Conservation (phyloP, 148 eudicot genomes). For the Dianthus caryophyllus region DNA sequence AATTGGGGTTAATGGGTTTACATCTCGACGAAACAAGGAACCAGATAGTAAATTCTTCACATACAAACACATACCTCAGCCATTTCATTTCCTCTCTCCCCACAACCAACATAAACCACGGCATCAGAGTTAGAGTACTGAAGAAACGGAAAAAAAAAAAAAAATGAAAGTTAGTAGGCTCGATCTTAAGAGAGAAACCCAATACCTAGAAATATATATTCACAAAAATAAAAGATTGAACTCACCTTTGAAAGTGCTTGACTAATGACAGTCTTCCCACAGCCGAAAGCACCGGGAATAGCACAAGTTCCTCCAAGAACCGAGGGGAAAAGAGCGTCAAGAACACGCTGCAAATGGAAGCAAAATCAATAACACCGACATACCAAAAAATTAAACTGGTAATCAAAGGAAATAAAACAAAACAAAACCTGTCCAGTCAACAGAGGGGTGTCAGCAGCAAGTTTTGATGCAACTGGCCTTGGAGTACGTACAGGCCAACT, state of each 20-base stretch:
- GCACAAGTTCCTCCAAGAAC: slow-evolving; percentile 99
- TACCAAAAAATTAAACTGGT: background rate
- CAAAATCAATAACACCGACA: slow-evolving; percentile 14
- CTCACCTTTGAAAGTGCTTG: slow-evolving; percentile 97
- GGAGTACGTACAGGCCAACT: slow-evolving; percentile 99
- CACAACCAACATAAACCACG: slow-evolving; percentile 98
- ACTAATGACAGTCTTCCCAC: slow-evolving; percentile 99
- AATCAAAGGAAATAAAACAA: slow-evolving; percentile 10
- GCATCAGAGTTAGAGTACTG: slow-evolving; percentile 99
- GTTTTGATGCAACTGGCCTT: slow-evolving; percentile 94
- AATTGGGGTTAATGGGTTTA: background rate
- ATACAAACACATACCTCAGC: slow-evolving; percentile 69
- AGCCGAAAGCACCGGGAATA: slow-evolving; percentile 99
- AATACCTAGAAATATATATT: slow-evolving; percentile 1
- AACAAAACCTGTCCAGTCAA: slow-evolving; percentile 86
- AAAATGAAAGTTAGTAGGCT: slow-evolving; percentile 8
- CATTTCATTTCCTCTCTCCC: slow-evolving; percentile 99
- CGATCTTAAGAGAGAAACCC: background rate
- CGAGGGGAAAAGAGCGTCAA: slow-evolving; percentile 98
- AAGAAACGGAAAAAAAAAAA: slow-evolving; percentile 20
- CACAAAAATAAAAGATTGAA: background rate
- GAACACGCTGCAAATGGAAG: slow-evolving; percentile 67
- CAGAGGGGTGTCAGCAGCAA: slow-evolving; percentile 98
- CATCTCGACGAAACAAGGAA: slow-evolving; percentile 8
- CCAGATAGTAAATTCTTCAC: slow-evolving; percentile 6